These are phyloP conservation scores for Fusarium dimerum DNA, from an alignment of 2,329 filamentous ascomycete genomes.

Conservation along the genomic window DNA sequence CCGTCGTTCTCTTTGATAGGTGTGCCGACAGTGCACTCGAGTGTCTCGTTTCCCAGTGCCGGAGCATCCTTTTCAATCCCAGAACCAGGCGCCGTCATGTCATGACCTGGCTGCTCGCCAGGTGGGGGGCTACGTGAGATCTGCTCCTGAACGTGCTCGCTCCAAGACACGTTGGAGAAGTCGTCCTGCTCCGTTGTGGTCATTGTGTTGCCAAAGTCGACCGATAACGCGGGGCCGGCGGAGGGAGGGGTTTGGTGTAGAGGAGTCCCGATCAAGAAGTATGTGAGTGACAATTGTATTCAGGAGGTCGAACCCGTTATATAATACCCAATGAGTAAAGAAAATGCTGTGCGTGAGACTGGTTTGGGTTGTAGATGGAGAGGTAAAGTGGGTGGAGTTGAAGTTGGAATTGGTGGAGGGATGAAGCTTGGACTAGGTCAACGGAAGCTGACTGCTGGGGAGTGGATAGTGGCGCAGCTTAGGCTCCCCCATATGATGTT, in stretches of 20 bases:
- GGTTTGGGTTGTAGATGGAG: background rate
- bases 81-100: slow-evolving; percentile 47
- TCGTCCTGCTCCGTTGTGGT: slow-evolving; percentile 62
- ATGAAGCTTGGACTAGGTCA: slow-evolving; percentile 15
- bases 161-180: slow-evolving; percentile 83
- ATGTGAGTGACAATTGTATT: background rate
- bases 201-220: slow-evolving; percentile 13
- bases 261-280: background rate
- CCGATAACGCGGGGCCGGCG: slow-evolving; percentile 5
- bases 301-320: background rate
- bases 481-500: background rate
- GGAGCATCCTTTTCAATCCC: slow-evolving; percentile 58
- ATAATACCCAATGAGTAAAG: background rate
- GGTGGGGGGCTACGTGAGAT: slow-evolving; percentile 18
- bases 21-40: slow-evolving; percentile 80
- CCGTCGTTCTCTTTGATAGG: slow-evolving; percentile 96
- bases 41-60: slow-evolving; percentile 68
- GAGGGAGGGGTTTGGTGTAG: background rate
- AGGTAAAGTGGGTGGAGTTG: background rate
- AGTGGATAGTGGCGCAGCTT: slow-evolving; percentile 19
- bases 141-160: slow-evolving; percentile 54
- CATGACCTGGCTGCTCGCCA: slow-evolving; percentile 30
- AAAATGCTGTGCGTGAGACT: background rate
- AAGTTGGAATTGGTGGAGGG: slow-evolving; percentile 1
- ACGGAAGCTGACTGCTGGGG: slow-evolving; percentile 15